Conservation (phyloP, 2,329 filamentous ascomycete species). For the Huntiella omanensis region DNA sequence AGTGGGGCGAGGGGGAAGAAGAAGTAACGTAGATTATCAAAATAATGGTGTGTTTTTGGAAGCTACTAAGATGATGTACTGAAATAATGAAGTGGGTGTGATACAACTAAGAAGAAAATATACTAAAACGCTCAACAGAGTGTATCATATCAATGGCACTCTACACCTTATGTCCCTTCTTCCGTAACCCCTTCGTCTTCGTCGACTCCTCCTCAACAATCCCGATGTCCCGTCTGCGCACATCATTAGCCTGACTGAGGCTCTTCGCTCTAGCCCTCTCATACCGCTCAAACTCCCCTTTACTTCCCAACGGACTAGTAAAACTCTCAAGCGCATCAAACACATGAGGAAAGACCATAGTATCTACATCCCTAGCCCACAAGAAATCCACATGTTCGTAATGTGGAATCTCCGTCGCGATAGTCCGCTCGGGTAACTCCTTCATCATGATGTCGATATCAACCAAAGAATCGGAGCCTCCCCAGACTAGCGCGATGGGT, state of each 20-base stretch:
- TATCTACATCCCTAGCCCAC: conserved; percentile 74
- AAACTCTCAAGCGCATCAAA: conserved; percentile 71
- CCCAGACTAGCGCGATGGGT: conserved; percentile 82
- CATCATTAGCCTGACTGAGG: conserved; percentile 15
- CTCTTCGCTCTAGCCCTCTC: conserved; percentile 31
- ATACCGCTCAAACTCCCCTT: conserved; percentile 43
- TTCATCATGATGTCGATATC: conserved; percentile 86
- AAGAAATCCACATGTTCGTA: conserved; percentile 96
- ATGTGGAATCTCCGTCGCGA: conserved; percentile 71
- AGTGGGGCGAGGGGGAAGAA: conserved; percentile 26
- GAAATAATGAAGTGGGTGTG: no score
- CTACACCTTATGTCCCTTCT: background rate
- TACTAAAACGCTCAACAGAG: no score
- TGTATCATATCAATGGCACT: no score
- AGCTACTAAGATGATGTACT: no score
- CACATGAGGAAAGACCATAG: conserved; percentile 75
- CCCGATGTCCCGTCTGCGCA: background rate
- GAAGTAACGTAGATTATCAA: conserved; percentile 10
- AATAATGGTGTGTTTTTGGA: no score
- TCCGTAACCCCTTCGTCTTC: no score
- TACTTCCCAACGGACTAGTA: conserved; percentile 30
- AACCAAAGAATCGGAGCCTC: conserved; percentile 80
- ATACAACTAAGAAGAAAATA: no score
- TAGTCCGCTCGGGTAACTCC: conserved; percentile 67
- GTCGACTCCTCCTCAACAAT: no score